A percentile compares a stretch with the other conserved stretches of the same genome.
Evolutionary conservation across 164 flowering plant genomes (phyloP).

Genomic region (Sedum album): DNA sequence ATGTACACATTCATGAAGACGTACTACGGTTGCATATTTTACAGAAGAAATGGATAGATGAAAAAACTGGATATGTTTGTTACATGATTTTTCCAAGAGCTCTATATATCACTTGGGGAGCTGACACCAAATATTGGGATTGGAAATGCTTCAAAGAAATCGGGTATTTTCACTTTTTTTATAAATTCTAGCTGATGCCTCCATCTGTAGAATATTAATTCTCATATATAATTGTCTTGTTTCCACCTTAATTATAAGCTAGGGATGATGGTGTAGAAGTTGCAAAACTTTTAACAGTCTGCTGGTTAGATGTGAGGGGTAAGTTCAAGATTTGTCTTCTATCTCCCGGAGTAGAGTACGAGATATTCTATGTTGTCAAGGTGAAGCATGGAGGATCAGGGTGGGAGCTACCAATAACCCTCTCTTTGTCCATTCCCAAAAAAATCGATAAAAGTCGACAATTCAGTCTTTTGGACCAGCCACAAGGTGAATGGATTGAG

Average conservation of each 20-base stretch:
- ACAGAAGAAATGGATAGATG: constrained; percentile 15
- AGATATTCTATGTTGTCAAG: constrained; percentile 12
- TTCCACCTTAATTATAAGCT: too few species aligned
- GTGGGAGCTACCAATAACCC: constrained; percentile 15
- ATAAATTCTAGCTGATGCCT: too few species aligned
- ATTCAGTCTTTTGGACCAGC: constrained; percentile 13
- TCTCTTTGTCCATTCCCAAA: constrained; percentile 8
- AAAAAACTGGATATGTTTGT: constrained; percentile 6
- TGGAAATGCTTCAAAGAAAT: constrained; percentile 18
- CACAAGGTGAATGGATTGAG: too few species aligned
- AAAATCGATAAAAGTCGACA: neutral
- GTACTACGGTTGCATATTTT: too few species aligned
- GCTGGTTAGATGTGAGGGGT: constrained; percentile 14
- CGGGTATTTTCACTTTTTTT: constrained; percentile 2
- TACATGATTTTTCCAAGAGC: constrained; percentile 12
- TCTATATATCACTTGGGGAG: neutral
- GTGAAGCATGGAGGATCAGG: constrained; percentile 12
- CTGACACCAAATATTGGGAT: constrained; percentile 3
- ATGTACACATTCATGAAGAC: too few species aligned
- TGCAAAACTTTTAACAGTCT: neutral
- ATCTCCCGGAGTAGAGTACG: constrained; percentile 12
- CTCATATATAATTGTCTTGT: too few species aligned
- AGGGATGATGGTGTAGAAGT: constrained; percentile 10
- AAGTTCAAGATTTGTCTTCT: constrained; percentile 12
- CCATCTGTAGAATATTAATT: too few species aligned